Evolutionary conservation across 441 rosid genomes (phyloP), one percentile per base, ranked within the genome.

Genomic region (Capsella rubella): DNA sequence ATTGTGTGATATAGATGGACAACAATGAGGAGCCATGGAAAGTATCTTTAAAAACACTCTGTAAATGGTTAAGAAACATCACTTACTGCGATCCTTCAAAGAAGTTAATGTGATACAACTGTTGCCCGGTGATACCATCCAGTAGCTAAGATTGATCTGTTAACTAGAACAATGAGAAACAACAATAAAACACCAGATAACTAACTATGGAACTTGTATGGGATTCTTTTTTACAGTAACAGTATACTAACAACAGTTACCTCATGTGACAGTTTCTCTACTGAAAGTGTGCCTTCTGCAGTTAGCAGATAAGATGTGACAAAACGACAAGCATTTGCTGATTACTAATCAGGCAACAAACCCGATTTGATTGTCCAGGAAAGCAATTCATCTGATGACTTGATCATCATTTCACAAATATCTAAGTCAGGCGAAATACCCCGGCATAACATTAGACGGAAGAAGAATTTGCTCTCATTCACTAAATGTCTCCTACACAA

Each of bases 401-500:
- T 75, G 43, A 86, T 79, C 83, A 90, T 74, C 72, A 74, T 71
- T 69, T 79, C 75, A 71, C 88, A 90, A 43, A 92, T 81, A 70
- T 83, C 82, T 42, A 81, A 78, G 67, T 90, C 94, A 16, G 96
- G 94, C 50, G 63, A 78, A 77, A 84, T 60, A 60, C 84, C 90
- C 50, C 67, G 35, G 13, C 81, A 82, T 64, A 92, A 74, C 96
- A 92, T 90, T 78, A 81, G 73, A 50, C 70, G 4, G 75, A 87
- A 83, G 79, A 87, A 85, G 67, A 52, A 77, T 29, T 84, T 84
- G 57, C 89, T 85, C 79, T 81, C 82, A n/a, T 15, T 46, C 56
- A 59, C 49, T 60, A 82, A 80, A 62, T 50, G 29, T 66, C 89
- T 81, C 81, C 80, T 89, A 79, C 95, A 85, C 64, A 90, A 81